Conservation (phyloP, 202 grass and related monocot species). For the Carex sylvatica region DNA sequence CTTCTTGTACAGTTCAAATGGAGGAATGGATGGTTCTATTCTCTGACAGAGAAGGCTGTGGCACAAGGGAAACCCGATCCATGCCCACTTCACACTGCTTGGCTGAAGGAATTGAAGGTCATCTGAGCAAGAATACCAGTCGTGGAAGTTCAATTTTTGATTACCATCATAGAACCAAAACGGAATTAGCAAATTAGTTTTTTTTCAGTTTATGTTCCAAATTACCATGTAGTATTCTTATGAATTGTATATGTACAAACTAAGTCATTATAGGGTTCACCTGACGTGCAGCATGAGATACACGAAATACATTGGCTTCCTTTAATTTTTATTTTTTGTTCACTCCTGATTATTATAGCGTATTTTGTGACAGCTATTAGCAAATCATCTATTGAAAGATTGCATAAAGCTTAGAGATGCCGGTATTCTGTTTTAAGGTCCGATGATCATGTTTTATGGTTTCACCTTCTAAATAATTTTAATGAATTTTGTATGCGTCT, state of each 20-base stretch:
- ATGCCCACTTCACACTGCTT: constrained; percentile 83
- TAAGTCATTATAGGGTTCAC: neutral
- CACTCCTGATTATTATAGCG: neutral
- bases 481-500: too few relatives aligned
- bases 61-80: constrained; percentile 59
- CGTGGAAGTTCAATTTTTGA: neutral
- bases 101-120: constrained; percentile 97
- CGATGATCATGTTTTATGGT: too few relatives aligned
- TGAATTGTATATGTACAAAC: neutral
- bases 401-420: neutral
- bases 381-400: neutral
- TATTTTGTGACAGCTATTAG: neutral
- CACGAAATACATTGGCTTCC: neutral
- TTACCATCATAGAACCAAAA: neutral
- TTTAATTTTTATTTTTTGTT: neutral
- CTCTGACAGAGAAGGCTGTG: constrained; percentile 65
- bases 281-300: neutral
- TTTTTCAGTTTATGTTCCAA: neutral
- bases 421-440: neutral
- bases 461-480: too few relatives aligned
- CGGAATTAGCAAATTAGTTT: neutral
- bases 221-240: neutral
- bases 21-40: constrained; percentile 94
- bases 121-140: constrained; percentile 39
- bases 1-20: constrained; percentile 61